Evolutionary conservation across 768 basidiomycete species (phyloP).

Genomic region (Boletus tomentosulus): DNA sequence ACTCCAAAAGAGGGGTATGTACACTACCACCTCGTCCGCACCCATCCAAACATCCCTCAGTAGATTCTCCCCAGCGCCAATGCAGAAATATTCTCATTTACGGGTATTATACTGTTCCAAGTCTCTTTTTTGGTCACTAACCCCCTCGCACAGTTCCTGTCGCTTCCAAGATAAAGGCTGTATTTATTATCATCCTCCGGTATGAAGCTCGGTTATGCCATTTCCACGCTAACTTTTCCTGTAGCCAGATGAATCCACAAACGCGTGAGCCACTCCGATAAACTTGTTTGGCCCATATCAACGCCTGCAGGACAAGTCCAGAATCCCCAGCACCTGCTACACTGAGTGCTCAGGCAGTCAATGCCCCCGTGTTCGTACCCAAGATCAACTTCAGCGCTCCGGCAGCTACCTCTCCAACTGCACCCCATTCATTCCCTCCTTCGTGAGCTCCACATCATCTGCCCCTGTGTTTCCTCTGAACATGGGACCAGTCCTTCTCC

Average conservation of each 20-base stretch:
- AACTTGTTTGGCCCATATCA: not conserved
- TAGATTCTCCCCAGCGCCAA: slow-evolving; percentile 71
- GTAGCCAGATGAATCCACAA: slow-evolving; percentile 19
- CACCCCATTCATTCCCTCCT: slow-evolving; percentile 28
- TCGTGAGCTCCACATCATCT: slow-evolving; percentile 17
- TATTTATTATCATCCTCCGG: slow-evolving; percentile 75
- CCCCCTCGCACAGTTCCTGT: slow-evolving; percentile 54
- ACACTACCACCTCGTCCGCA: not conserved
- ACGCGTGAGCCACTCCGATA: slow-evolving; percentile 22
- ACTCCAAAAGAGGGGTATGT: slow-evolving; percentile 54
- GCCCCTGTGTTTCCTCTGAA: slow-evolving; percentile 6
- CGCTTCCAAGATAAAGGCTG: slow-evolving; percentile 87
- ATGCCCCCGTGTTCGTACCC: slow-evolving; percentile 83
- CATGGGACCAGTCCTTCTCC: slow-evolving; percentile 21
- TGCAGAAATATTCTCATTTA: slow-evolving; percentile 91
- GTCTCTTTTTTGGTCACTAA: not conserved
- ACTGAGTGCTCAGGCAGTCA: slow-evolving; percentile 63
- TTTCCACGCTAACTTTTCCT: slow-evolving; percentile 12
- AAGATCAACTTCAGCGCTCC: slow-evolving; percentile 50
- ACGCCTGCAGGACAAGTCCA: slow-evolving; percentile 33
- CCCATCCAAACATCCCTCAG: slow-evolving; percentile 4
- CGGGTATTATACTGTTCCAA: slow-evolving; percentile 50
- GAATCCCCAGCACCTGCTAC: slow-evolving; percentile 42
- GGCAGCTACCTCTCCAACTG: slow-evolving; percentile 9
- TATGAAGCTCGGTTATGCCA: slow-evolving; percentile 25